Evolutionary conservation across 2,329 filamentous ascomycete genomes (phyloP).

Genomic region (Penicillium sp.): DNA sequence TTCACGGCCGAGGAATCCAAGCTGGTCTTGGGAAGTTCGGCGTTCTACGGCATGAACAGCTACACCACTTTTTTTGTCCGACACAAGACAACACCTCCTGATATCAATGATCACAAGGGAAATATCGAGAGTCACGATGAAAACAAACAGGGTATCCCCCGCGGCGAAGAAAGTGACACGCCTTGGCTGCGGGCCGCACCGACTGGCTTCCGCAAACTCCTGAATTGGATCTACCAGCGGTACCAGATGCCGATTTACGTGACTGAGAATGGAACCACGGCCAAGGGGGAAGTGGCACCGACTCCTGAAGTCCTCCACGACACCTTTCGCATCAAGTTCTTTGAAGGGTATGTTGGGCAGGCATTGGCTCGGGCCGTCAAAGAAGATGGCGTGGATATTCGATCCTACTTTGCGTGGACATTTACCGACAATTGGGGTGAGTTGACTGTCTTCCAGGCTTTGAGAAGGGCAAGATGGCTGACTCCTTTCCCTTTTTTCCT

Average conservation of each 20-base stretch:
- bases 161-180: constrained; percentile 71
- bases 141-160: constrained; percentile 62
- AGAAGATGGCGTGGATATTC: constrained; percentile 67
- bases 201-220: constrained; percentile 64
- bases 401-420: constrained; percentile 74
- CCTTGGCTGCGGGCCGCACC: constrained; percentile 70
- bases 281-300: constrained; percentile 70
- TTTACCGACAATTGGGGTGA: constrained; percentile 59
- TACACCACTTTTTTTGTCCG: constrained; percentile 79
- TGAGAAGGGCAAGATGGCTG: no score
- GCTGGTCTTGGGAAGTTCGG: constrained; percentile 68
- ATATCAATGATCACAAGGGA: constrained; percentile 61
- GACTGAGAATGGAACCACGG: constrained; percentile 74
- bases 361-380: constrained; percentile 51
- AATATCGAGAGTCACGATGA: constrained; percentile 64
- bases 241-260: constrained; percentile 72
- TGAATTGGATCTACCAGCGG: constrained; percentile 65
- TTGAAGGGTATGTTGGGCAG: constrained; percentile 64
- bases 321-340: constrained; percentile 70
- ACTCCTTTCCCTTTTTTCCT: no score
- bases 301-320: constrained; percentile 64
- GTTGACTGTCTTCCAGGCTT: constrained; percentile 20
- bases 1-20: constrained; percentile 64
- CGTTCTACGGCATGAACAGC: constrained; percentile 86
- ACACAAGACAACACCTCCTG: constrained; percentile 52